Base-by-base conservation (phyloP, 257 asterid genomes). In the Ehretia macrophylla region DNA sequence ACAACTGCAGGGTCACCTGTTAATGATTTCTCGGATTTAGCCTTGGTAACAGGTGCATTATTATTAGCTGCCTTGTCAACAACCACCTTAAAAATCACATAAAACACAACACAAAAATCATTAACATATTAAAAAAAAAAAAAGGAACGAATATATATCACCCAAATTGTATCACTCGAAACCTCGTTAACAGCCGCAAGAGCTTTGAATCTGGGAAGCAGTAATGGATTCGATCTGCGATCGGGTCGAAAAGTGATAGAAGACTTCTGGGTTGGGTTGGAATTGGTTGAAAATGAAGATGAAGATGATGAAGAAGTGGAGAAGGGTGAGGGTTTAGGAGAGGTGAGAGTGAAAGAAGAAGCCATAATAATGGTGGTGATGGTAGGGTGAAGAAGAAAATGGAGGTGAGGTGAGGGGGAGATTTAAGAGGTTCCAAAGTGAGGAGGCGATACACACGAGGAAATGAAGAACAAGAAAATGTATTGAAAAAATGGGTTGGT, bases 1-100 rank as follows among this genome's bases (percentile, higher is more conserved):
- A 72, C 60, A 55, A 16, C 47, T 42, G 47, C 17, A 52, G 57
- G 57, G 10, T 22, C 38, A 52, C 38, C 20, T 32, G 14, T 21
- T 4, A 17, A 37, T n/a, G 32, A 11, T 32, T 52, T 32, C 39
- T 13, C 16, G 8, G 55, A 51, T 27, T 0, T 51, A 0, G 32
- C 35, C 35, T 51, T 51, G 17, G 56, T 4, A 22, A 20, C 35
- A 11, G 47, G 14, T 10, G 8, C 47, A 10, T 42, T 42, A 10
- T 42, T 42, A 10, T 42, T 42, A 10, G 47, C 12, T 10, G 47
- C 3, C 47, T 42, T 42, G 5, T 42, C 47, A 14, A 42, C 47
- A 1, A 42, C 47, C 3, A 42, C 47, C 47, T 42, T 42, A 42
- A 42, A 42, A 42, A 42, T 42, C 47, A 42, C 47, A 42, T 6